Base-by-base conservation (phyloP, 805 yeast species). In the Lipomyces kockii region DNA sequence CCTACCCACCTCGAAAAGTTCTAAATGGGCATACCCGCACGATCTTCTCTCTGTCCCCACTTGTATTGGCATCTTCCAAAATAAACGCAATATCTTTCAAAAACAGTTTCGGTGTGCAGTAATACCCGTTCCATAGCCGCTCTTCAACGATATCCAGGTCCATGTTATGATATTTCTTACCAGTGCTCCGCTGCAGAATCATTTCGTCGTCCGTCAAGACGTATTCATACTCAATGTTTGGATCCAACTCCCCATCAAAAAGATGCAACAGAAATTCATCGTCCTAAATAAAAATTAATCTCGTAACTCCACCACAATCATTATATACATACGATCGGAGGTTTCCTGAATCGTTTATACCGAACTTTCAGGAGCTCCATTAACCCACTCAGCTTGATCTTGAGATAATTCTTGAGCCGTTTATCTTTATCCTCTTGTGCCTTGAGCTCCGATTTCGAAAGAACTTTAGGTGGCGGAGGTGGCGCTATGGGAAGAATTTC, bases 41-140 rank as follows among this genome's bases (percentile, higher is more conserved):
- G 4, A 89, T 81, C 63, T 97, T 83, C 66, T 95, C 99, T 56
- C 98, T 83, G 72, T 94, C 98, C 0, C 91, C 91, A 2, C 84
- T 79, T 0, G 87, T 86, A 43, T 84, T 82, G 0, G 97, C 85
- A 80, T 95, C 99, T 43, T 83, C 83, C 56, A 90, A 88, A 51
- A 95, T 94, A 86, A 90, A 84, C 74, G 89, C 92, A 56, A 95
- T 84, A 76, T 95, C 99, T 71, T 85, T 86, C 73, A 93, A 80
- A 75, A 90, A 94, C 76, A 95, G 98, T 71, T 87, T 88, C 14
- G 98, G 98, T 74, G 92, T 97, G 51, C 91, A 88, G 75, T 95
- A 95, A 77, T 80, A 95, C 0, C 99, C 99, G 78, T 95, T 95
- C 99, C 99, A 95, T 63, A 95, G 79, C 66, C 99, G 83, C 76